Evolutionary conservation across 2,329 filamentous ascomycete genomes (phyloP).

Genomic region (Ceratocystis papillata): DNA sequence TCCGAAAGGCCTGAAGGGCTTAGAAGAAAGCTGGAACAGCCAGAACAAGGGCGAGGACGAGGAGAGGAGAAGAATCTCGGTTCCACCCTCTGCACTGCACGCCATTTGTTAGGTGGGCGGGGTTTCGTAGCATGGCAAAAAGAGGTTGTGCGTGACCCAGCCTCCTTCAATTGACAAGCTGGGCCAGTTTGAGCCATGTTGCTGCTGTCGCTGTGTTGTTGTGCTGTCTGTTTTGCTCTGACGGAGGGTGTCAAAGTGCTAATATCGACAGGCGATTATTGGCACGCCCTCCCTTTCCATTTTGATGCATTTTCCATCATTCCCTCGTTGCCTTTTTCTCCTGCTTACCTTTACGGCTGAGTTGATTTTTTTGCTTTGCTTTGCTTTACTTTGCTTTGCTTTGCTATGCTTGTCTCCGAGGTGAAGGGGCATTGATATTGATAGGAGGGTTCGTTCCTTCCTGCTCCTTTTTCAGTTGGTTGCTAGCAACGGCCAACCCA

Average conservation of each 20-base stretch:
- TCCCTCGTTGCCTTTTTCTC: neutral
- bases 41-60: neutral
- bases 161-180: constrained; percentile 1
- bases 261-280: too few species aligned
- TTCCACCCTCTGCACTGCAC: neutral
- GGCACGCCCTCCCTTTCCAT: neutral
- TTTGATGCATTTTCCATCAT: neutral
- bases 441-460: constrained; percentile 16
- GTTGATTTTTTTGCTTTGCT: too few species aligned
- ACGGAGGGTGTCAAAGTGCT: neutral
- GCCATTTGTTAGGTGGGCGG: neutral
- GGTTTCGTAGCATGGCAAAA: constrained; percentile 1
- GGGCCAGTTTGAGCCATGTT: neutral
- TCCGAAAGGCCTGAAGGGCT: neutral
- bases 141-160: neutral
- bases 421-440: constrained; percentile 7
- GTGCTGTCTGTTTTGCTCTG: neutral
- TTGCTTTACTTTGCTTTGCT: too few species aligned
- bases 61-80: neutral
- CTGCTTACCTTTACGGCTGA: too few species aligned
- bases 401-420: neutral
- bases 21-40: constrained; percentile 6
- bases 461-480: constrained; percentile 7
- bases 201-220: neutral
- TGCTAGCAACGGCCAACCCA: neutral